phyloP scores from a whole-genome alignment of 2,329 filamentous ascomycete species.

The Colletotrichum spaethianum region DNA sequence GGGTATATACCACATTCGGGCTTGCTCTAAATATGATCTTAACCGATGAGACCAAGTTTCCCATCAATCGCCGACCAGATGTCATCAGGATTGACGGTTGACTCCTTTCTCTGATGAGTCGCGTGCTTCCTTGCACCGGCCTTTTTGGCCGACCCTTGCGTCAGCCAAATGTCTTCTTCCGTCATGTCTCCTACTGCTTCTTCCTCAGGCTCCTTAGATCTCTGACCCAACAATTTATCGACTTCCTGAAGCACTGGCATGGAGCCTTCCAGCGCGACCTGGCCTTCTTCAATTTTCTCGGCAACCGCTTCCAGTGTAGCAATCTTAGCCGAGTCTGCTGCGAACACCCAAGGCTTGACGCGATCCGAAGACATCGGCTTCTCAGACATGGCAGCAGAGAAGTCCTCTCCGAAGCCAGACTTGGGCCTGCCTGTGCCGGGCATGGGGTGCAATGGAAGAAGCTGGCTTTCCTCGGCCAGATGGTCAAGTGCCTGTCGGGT shows the following conservation, averaged over 20 bases:
- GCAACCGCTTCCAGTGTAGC: constrained; percentile 70
- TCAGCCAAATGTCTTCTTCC: constrained; percentile 56
- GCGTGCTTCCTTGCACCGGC: constrained; percentile 47
- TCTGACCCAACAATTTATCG: constrained; percentile 61
- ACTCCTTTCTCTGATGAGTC: constrained; percentile 42
- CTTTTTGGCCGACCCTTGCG: constrained; percentile 46
- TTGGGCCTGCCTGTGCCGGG: constrained; percentile 52
- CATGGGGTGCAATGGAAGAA: constrained; percentile 68
- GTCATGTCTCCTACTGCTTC: constrained; percentile 43
- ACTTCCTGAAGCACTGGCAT: constrained; percentile 65
- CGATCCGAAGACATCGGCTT: constrained; percentile 57
- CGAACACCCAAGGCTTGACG: constrained; percentile 71
- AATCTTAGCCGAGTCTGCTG: constrained; percentile 73
- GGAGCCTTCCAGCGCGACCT: constrained; percentile 68
- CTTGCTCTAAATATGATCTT: constrained; percentile 43
- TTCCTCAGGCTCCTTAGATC: constrained; percentile 45
- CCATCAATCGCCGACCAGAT: constrained; percentile 68
- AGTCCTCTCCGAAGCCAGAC: constrained; percentile 61
- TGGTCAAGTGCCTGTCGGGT: constrained; percentile 65
- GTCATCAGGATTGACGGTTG: constrained; percentile 51
- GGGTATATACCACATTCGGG: constrained; percentile 28
- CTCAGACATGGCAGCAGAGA: constrained; percentile 53
- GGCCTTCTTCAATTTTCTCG: constrained; percentile 72
- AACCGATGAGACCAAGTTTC: constrained; percentile 66
- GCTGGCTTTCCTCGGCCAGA: constrained; percentile 73